Evolutionary conservation across 148 eudicot species (phyloP), one percentile per base, ranked within the genome.

Genomic region (Vaccinium macrocarpon): DNA sequence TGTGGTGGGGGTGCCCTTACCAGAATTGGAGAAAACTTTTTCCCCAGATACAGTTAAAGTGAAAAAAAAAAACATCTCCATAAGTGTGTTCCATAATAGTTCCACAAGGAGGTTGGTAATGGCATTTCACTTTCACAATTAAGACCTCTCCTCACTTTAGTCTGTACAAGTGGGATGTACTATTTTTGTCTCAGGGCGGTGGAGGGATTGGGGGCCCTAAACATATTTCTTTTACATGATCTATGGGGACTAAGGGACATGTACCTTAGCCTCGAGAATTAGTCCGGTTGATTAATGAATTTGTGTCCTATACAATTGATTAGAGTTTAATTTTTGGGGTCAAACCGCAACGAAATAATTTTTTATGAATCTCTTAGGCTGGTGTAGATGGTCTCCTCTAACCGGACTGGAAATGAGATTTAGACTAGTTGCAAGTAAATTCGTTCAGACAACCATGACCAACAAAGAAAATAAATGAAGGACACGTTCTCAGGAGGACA

Each of bases 101-200:
- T 2, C 66, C 4, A 23, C 5, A 10, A 14, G 10, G 68, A 59
- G 71, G 32, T 64, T 25, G 71, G 78, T 75, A 3, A 75, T 46
- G 78, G 53, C 78, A 11, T 75, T n/a, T 75, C 78, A 19, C 78
- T 46, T 46, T 75, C 78, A 75, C 78, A 53, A 75, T 74, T 18
- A 29, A 38, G 53, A 29, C 21, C 78, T 14, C 27, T 42, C 51
- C 23, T 19, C 18, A 2, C 46, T 15, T 71, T 29, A n/a, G 12
- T 38, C 46, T 73, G 76, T 7, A 18, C n/a, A 15, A 6, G 13
- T 46, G 12, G 78, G 13, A 74, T 74, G 49, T 72, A 72, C 76
- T 2, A 0, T 13, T 35, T 15, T 74, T 29, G n/a, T 29, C 50
- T 35, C 50, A 73, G 76, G 50, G 49, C 38, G 2, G 25, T 73